phyloP scores from a whole-genome alignment of 2,329 filamentous ascomycete genomes.

The Colletotrichum gloeosporioides region DNA sequence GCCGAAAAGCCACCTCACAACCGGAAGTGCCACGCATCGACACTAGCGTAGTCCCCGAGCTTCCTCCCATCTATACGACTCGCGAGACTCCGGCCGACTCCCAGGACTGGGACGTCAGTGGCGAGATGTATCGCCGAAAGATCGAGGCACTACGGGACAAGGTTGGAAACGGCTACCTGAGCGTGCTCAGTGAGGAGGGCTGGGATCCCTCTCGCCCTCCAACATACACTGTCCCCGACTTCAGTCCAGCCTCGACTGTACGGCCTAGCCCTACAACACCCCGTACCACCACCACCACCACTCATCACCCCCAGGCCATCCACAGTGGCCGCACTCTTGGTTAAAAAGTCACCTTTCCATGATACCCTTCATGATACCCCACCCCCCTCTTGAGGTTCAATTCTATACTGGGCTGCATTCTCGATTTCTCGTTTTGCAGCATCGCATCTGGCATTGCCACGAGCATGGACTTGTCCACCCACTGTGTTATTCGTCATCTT shows the following conservation, averaged over 20 bases:
- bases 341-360: conserved; percentile 33
- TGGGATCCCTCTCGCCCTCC: conserved; percentile 55
- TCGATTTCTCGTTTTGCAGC: conserved; percentile 7
- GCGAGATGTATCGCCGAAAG: conserved; percentile 85
- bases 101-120: conserved; percentile 69
- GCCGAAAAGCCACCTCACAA: conserved; percentile 33
- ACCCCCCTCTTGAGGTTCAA: conserved; percentile 16
- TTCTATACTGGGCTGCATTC: conserved; percentile 20
- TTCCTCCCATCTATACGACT: conserved; percentile 35
- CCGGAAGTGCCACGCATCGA: conserved; percentile 44
- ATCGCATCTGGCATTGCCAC: conserved; percentile 17
- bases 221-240: conserved; percentile 43
- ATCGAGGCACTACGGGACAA: conserved; percentile 86
- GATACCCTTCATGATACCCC: conserved; percentile 30
- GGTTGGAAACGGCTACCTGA: conserved; percentile 87
- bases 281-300: conserved; percentile 39
- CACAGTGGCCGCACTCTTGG: conserved; percentile 59
- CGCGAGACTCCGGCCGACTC: conserved; percentile 35
- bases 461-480: conserved; percentile 15
- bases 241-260: conserved; percentile 39
- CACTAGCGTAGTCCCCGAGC: conserved; percentile 38
- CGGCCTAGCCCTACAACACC: conserved; percentile 39
- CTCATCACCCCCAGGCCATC: conserved; percentile 48
- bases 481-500: conserved; percentile 24
- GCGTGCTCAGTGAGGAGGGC: conserved; percentile 79